These are phyloP conservation scores for Phytophthora pistaciae DNA, from an alignment of 352 stramenopile species.

Conservation along the genomic window DNA sequence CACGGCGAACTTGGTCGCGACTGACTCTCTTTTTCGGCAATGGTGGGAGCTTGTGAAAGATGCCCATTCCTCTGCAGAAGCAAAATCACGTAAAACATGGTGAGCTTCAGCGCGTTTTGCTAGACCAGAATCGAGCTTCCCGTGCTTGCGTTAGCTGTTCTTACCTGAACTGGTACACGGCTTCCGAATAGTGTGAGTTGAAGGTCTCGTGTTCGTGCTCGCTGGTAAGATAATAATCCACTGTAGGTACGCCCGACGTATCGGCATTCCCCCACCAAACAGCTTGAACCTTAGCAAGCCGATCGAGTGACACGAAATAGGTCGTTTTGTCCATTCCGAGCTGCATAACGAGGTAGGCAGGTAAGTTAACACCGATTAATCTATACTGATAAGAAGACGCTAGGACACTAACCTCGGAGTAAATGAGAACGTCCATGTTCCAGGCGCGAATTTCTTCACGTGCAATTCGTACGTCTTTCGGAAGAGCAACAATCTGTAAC, in stretches of 20 bases:
- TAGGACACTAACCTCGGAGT: conserved; percentile 59
- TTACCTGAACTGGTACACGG: conserved; percentile 69
- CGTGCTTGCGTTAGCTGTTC: neutral
- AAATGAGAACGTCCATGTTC: conserved; percentile 75
- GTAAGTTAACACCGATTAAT: conserved; percentile 4
- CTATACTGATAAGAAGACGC: neutral
- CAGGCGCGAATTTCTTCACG: conserved; percentile 60
- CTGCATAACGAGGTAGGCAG: conserved; percentile 35
- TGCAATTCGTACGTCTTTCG: conserved; percentile 52
- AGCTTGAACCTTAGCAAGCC: conserved; percentile 73
- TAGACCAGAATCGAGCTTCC: neutral
- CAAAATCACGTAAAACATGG: neutral
- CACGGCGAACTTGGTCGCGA: conserved; percentile 52
- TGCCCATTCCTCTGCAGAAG: conserved; percentile 62
- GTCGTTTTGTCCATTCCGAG: conserved; percentile 84
- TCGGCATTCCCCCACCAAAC: conserved; percentile 83
- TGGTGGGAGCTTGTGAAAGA: conserved; percentile 61
- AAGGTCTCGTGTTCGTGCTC: conserved; percentile 65
- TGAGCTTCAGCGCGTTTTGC: neutral
- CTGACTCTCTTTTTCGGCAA: conserved; percentile 47
- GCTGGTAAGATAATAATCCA: conserved; percentile 78
- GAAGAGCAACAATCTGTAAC: conserved; percentile 60
- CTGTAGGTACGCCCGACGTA: conserved; percentile 67
- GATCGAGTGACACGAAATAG: conserved; percentile 76
- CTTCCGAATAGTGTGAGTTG: conserved; percentile 68